Conservation (phyloP, 2,329 filamentous ascomycete genomes). For the Penicillium rolfsii region DNA sequence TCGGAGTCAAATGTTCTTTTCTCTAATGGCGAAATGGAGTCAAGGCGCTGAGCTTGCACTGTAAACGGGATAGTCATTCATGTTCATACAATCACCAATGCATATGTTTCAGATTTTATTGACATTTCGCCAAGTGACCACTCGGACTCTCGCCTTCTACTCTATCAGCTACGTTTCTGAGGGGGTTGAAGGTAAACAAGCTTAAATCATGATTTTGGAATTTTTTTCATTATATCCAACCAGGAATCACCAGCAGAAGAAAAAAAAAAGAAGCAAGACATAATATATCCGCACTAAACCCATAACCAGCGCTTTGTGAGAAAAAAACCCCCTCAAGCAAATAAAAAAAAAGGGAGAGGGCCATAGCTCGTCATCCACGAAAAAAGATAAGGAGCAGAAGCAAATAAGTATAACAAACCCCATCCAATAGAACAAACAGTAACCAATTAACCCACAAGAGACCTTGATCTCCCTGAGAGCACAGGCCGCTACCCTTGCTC, state of each 20-base stretch:
- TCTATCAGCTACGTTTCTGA: background rate
- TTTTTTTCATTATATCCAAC: slow-evolving; percentile 2
- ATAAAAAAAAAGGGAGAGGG: background rate
- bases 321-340: slow-evolving; percentile 4
- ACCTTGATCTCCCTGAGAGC: background rate
- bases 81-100: slow-evolving; percentile 10
- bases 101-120: slow-evolving; percentile 7
- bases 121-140: too few species aligned
- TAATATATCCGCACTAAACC: slow-evolving; percentile 9
- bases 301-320: slow-evolving; percentile 19
- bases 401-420: background rate
- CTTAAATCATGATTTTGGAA: background rate
- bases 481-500: slow-evolving; percentile 27
- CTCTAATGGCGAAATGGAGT: background rate
- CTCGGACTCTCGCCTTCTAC: too few species aligned
- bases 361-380: slow-evolving; percentile 2
- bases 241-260: background rate
- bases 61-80: slow-evolving; percentile 10
- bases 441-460: background rate
- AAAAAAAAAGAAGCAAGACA: slow-evolving; percentile 2
- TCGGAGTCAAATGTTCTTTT: slow-evolving; percentile 20
- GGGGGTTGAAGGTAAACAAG: background rate
- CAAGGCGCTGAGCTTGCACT: slow-evolving; percentile 11
- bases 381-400: slow-evolving; percentile 5
- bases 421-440: slow-evolving; percentile 5